Evolutionary conservation across 1,284 basidiomycete species (phyloP), one percentile per base, ranked within the genome.

Genomic region (Trametes sp.): DNA sequence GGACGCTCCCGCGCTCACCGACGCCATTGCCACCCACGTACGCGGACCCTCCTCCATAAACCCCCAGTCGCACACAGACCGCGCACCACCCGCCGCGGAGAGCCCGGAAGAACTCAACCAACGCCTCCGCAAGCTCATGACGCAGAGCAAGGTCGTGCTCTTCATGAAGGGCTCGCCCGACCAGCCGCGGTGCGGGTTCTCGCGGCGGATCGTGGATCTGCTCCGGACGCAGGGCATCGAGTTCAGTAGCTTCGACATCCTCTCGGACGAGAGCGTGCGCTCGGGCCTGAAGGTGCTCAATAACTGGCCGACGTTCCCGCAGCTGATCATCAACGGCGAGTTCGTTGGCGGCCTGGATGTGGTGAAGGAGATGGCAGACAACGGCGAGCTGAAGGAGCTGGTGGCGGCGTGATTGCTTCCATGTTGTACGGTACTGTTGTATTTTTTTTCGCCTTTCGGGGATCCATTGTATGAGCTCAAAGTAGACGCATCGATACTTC

Each of bases 131-230:
- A 70, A 67, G 51, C 76, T 96, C 63, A 95, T 96, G 93, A 81
- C 81, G 57, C 83, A 86, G 78, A 84, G 80, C 74, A 78, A 78
- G 13, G 87, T 98, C 11, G 94, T 99, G 59, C 78, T 99, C 61
- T 98, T 99, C 85, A 99, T 99, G 96, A 99, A 99, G 80, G 98
- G 97, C 24, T 90, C 89, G 66, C 94, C 94, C 0, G 87, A 91
- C 50, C 82, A 84, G 28, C 98, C 95, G 2, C 89, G 94, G 65
- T 97, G 97, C 70, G 98, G 90, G 10, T 93, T 93, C 78, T 89
- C 87, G 53, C 81, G 90, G 44, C 84, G 88, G 77, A 90, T 88
- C 14, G 88, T 92, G 54, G 85, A 80, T 14, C 76, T 92, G 29
- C 77, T 93, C 59, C 75, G 82, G 45, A 84, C 87, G 61, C 82